Base-by-base conservation (phyloP, 305 asterid species). In the Petunia hybrid region DNA sequence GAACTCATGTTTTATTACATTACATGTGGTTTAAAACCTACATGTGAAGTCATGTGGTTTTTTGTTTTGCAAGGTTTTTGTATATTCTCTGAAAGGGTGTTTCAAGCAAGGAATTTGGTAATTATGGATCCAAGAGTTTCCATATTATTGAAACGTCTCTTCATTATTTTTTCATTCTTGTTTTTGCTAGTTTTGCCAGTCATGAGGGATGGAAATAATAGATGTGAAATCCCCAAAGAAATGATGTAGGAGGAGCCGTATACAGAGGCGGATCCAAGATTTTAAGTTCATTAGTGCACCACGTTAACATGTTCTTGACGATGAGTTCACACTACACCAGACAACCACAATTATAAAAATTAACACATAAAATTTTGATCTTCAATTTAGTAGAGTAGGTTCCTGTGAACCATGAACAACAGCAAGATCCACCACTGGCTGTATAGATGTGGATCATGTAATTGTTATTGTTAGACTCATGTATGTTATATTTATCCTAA, bases 41-140 rank as follows among this genome's bases (percentile, higher is more conserved):
- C 77, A 70, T 22, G 77, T 45, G 77, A 70, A 70, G 77, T 70
- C 4, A 70, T 46, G 77, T 70, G 77, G 60, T 46, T 70, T 35
- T 70, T 45, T 45, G 22, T 70, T 2, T 70, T 70, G n/a, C 77
- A 70, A 70, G 77, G 77, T 2, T 8, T 70, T 46, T 70, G 42
- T 42, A 70, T 70, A 0, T 22, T 41, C 31, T 8, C 3, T 70
- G 77, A 70, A 45, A 70, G 1, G 8, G 2, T 70, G 5, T 45
- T 31, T n/a, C 59, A 46, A 5, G 77, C 77, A 22, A 70, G 46
- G 40, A 70, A 45, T 70, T 70, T 59, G 77, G 10, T 5, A 4
- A 22, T 70, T 10, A 46, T 70, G 60, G 22, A 70, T 70, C 9
- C 42, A 70, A 45, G 10, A 22, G 2, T 70, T 45, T 22, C 77